Base-by-base conservation (phyloP, 1,139 yeast genomes). In the Kurtzmaniella quercitrusa region DNA sequence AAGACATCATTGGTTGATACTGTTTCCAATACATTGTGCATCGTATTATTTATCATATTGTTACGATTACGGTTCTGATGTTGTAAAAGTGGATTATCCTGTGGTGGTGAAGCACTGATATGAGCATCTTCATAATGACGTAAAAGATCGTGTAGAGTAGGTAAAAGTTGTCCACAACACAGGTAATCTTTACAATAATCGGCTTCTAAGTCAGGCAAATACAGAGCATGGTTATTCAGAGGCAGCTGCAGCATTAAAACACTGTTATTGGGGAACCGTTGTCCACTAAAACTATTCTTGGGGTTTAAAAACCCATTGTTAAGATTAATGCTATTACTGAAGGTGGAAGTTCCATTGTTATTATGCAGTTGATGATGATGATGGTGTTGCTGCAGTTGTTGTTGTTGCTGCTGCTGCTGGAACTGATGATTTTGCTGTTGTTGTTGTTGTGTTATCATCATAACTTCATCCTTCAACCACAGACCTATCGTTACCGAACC, bases 41-140 rank as follows among this genome's bases (percentile, higher is more conserved):
- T 65, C 51, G 65, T 70, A 53, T 67, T 71, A 15, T 43, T 43
- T 12, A 34, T 42, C 56, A 66, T 62, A 52, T 64, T 60, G 52
- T 63, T 65, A 40, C 74, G 59, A 48, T 60, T 63, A 47, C 73
- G 55, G 53, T 62, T 65, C 43, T 64, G 59, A 42, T 60, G 59
- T 47, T 58, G 59, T 44, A 64, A 66, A 40, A 65, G 64, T 4
- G 78, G 72, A 31, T 66, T 62, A 42, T 67, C 70, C 12, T 64
- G 57, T 11, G 85, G 83, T 2, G 85, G 85, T 17, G 82, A 81
- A 36, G 88, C 86, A 44, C 86, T 79, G 50, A 91, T 91, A 63
- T 93, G 98, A 37, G 95, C 91, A 64, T 93, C 98, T 63, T 94
- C 98, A 60, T 93, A 94, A 62, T 93, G 98, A 55, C 95, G 82